Conservation (phyloP, 106 monocot species). For the Acorus calamus region DNA sequence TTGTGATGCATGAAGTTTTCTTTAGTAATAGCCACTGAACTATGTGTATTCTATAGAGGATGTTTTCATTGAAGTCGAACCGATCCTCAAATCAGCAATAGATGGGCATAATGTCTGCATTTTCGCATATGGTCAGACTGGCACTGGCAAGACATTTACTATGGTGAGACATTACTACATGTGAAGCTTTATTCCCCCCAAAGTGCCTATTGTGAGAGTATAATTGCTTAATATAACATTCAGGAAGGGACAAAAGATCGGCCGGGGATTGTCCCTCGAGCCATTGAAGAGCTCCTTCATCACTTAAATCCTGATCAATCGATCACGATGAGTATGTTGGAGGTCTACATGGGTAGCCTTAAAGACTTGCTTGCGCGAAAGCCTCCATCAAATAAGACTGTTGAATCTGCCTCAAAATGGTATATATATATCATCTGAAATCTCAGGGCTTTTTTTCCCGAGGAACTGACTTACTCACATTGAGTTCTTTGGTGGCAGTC, state of each 20-base stretch:
- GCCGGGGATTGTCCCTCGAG: conserved; percentile 69
- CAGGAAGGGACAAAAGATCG: conserved; percentile 54
- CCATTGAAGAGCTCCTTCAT: conserved; percentile 53
- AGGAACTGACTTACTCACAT: not conserved
- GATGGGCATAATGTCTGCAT: conserved; percentile 84
- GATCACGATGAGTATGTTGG: conserved; percentile 77
- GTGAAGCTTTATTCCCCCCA: too few relatives aligned
- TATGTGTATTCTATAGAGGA: conserved; percentile 35
- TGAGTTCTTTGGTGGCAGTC: conserved; percentile 14
- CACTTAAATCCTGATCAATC: conserved; percentile 27
- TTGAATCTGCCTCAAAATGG: conserved; percentile 19
- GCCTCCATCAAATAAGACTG: conserved; percentile 11
- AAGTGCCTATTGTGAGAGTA: not conserved
- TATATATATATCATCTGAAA: conserved; percentile 2
- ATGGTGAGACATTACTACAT: conserved; percentile 33
- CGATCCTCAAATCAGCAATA: conserved; percentile 69
- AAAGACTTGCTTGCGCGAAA: conserved; percentile 48
- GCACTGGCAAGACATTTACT: conserved; percentile 81
- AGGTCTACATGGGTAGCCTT: conserved; percentile 73
- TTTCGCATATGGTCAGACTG: conserved; percentile 83
- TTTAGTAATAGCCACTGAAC: not conserved
- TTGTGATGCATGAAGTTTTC: not conserved
- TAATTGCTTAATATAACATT: conserved; percentile 8
- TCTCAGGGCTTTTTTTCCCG: not conserved
- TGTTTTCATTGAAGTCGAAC: conserved; percentile 60